Evolutionary conservation across 345 rosid species (phyloP).

Genomic region (Gossypium raimondii): DNA sequence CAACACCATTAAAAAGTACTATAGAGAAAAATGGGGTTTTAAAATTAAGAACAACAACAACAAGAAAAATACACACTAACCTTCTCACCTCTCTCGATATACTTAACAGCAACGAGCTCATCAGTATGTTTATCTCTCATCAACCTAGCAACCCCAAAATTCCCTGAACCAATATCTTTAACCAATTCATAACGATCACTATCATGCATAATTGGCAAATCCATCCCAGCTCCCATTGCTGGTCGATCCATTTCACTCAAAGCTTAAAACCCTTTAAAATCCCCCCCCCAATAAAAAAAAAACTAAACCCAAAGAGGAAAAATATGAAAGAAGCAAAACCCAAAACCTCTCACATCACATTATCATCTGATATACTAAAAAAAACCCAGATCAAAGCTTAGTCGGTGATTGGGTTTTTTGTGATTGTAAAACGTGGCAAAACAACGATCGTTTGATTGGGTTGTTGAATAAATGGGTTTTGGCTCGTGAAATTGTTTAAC

Average conservation of each 20-base stretch:
- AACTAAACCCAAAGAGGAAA: too few relatives aligned
- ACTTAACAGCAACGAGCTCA: constrained; percentile 79
- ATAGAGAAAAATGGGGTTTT: background rate
- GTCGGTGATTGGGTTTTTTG: constrained; percentile 15
- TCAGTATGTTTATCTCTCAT: constrained; percentile 67
- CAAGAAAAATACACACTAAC: constrained; percentile 23
- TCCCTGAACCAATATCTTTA: constrained; percentile 72
- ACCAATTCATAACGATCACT: constrained; percentile 76
- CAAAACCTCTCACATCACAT: constrained; percentile 13
- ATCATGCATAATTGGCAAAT: constrained; percentile 80
- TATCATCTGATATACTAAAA: constrained; percentile 13
- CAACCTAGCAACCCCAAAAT: constrained; percentile 74
- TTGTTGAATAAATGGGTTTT: constrained; percentile 30
- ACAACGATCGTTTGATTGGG: constrained; percentile 21
- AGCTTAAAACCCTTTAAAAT: too few relatives aligned
- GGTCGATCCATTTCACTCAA: too few relatives aligned
- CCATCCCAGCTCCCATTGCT: constrained; percentile 77
- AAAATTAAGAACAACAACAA: background rate
- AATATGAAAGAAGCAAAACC: background rate
- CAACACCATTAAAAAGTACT: background rate
- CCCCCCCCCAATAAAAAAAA: fast-evolving
- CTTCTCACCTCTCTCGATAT: constrained; percentile 85
- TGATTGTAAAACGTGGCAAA: constrained; percentile 22
- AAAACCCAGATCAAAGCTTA: constrained; percentile 6
- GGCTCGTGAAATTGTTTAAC: constrained; percentile 43